Evolutionary conservation across 2,329 filamentous ascomycete genomes (phyloP).

Genomic region (Endothia cerciana): DNA sequence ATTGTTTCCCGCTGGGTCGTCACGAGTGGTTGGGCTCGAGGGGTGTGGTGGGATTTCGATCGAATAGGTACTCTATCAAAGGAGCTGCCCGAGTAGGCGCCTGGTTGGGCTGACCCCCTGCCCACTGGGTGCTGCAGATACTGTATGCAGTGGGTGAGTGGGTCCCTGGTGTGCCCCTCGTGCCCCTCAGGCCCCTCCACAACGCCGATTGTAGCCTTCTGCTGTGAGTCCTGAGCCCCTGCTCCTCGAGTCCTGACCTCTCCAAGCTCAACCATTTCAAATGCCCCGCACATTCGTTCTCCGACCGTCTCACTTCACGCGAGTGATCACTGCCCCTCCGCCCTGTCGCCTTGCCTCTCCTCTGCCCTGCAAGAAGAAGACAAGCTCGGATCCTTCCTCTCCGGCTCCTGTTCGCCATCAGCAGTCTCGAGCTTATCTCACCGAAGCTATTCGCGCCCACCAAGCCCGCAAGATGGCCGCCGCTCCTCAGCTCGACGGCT

Average conservation of each 20-base stretch:
- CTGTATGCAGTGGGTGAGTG: too few species aligned
- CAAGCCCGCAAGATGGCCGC: slow-evolving; percentile 76
- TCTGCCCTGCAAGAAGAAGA: slow-evolving; percentile 13
- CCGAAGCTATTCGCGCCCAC: slow-evolving; percentile 56
- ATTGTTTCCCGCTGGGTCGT: too few species aligned
- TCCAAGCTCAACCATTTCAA: slow-evolving; percentile 26
- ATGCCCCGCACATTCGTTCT: slow-evolving; percentile 53
- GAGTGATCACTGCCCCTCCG: slow-evolving; percentile 22
- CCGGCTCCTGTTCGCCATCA: slow-evolving; percentile 1
- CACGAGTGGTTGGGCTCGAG: too few species aligned
- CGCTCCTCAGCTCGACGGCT: slow-evolving; percentile 79
- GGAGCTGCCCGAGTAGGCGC: slow-evolving; percentile 7
- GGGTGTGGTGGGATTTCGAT: not conserved
- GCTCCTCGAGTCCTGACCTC: slow-evolving; percentile 11
- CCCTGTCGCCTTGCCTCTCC: slow-evolving; percentile 26
- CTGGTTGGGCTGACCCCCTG: not conserved
- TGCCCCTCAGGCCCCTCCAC: not conserved
- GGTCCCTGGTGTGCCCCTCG: slow-evolving; percentile 6
- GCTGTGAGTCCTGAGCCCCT: slow-evolving; percentile 16
- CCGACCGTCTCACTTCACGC: slow-evolving; percentile 29
- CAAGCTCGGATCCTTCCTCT: not conserved
- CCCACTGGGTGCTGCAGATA: too few species aligned
- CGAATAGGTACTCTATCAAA: not conserved
- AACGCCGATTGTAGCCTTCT: slow-evolving; percentile 15
- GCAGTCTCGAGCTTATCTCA: slow-evolving; percentile 51